Evolutionary conservation across 2,329 filamentous ascomycete species (phyloP).

Genomic region (Epichloe bromicola): DNA sequence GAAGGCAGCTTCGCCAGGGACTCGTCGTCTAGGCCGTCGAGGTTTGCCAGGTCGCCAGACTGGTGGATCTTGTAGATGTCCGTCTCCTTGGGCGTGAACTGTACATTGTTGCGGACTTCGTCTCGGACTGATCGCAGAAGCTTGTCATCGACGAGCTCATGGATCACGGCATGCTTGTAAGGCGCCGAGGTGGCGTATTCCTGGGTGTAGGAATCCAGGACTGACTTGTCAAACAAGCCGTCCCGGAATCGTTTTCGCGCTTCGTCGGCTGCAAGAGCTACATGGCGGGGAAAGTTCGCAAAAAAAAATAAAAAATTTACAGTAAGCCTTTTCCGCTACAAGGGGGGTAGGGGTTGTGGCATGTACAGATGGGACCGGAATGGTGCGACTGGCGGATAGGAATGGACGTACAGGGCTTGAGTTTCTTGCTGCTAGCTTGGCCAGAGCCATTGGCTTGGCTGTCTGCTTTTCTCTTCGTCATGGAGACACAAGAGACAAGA

Average conservation of each 20-base stretch:
- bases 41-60: conserved; percentile 91
- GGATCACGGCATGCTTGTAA: conserved; percentile 90
- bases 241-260: conserved; percentile 48
- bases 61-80: conserved; percentile 99
- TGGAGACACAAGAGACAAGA: neutral
- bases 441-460: conserved; percentile 28
- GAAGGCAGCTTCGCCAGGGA: conserved; percentile 79
- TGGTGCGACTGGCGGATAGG: neutral
- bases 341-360: too few species aligned
- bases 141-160: conserved; percentile 61
- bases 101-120: conserved; percentile 82
- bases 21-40: conserved; percentile 81
- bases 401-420: conserved; percentile 30
- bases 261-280: conserved; percentile 35
- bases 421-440: conserved; percentile 36
- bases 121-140: conserved; percentile 76
- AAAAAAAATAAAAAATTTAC: too few species aligned
- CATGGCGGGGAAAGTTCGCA: neutral
- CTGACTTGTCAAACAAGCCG: conserved; percentile 49
- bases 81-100: conserved; percentile 96
- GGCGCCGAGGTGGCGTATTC: conserved; percentile 52
- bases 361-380: too few species aligned
- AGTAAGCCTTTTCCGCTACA: neutral
- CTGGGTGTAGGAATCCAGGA: conserved; percentile 44
- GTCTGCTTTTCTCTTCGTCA: conserved; percentile 49